Base-by-base conservation (phyloP, 805 yeast genomes). In the Blastobotrys americana region DNA sequence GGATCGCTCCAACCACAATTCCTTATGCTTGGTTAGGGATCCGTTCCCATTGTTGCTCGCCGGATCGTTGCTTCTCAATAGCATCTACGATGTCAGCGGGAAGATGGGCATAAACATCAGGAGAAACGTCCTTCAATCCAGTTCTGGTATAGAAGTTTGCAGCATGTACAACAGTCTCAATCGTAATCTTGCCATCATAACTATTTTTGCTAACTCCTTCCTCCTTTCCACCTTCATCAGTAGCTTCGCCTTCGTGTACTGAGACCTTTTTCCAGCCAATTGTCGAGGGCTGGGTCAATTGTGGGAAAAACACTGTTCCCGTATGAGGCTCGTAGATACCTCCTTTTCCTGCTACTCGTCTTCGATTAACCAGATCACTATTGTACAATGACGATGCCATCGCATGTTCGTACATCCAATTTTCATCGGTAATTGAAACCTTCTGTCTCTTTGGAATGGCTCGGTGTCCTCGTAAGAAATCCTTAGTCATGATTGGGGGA, bases 391-490 rank as follows among this genome's bases (percentile, higher is more conserved):
- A 72, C 3, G 88, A 77, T 25, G 90, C 82, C n/a, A 72, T 65
- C 0, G 95, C 93, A 53, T 86, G 88, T 55, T 85, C 89, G 53
- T 74, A 77, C 66, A 88, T 74, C 96, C 96, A 88, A 31, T 82
- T 78, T 25, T 82, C 81, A 52, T 86, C 86, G 27, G 76, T 73
- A 38, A 77, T 53, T 15, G 56, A 49, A 3, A 57, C 58, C 50
- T 54, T 56, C 47, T 60, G 54, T 44, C 56, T 54, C 50, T 55
- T 56, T 33, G 44, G 31, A 2, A 50, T 40, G 17, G 56, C 47
- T 8, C 54, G 19, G 15, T 34, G 28, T 15, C 44, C 50, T 34
- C 47, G 37, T 47, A 37, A 37, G 17, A 28, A 58, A 60, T 34
- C 65, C 43, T 49, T 62, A 42, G 41, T 61, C 52, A 43, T 60